phyloP scores from a whole-genome alignment of 1,284 basidiomycete genomes.

The Meira miltonrushii region DNA sequence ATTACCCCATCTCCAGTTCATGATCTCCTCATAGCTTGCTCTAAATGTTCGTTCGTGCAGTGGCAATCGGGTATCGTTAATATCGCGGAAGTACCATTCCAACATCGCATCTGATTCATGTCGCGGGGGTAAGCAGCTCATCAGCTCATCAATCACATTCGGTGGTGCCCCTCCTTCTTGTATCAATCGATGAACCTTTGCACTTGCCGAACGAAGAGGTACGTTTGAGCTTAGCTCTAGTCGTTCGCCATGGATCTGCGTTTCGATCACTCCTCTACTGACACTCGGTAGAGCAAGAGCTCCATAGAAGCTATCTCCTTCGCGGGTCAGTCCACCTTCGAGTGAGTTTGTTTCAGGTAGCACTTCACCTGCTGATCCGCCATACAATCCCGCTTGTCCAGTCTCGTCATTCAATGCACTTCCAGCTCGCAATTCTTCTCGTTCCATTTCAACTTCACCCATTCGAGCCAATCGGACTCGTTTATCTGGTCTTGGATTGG shows the following conservation, averaged over 20 bases:
- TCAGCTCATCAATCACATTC: slow-evolving; percentile 37
- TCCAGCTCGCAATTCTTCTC: slow-evolving; percentile 31
- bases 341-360: slow-evolving; percentile 22
- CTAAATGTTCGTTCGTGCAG: slow-evolving; percentile 82
- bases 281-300: slow-evolving; percentile 46
- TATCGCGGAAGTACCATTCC: slow-evolving; percentile 54
- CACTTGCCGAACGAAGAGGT: slow-evolving; percentile 41
- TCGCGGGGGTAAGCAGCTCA: slow-evolving; percentile 37
- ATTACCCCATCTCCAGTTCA: slow-evolving; percentile 55
- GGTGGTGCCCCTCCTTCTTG: slow-evolving; percentile 45
- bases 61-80: slow-evolving; percentile 88
- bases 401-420: slow-evolving; percentile 5
- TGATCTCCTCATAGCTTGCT: slow-evolving; percentile 71
- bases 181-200: slow-evolving; percentile 41
- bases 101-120: slow-evolving; percentile 36
- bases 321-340: slow-evolving; percentile 40
- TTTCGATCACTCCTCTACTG: slow-evolving; percentile 39
- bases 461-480: neutral
- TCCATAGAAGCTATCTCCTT: slow-evolving; percentile 46
- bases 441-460: slow-evolving; percentile 27
- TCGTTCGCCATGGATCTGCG: slow-evolving; percentile 42
- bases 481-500: neutral
- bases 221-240: slow-evolving; percentile 45
- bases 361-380: neutral
- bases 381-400: slow-evolving; percentile 5